These are phyloP conservation scores for Berberis thunbergii DNA, from an alignment of 164 flowering plant species.

Conservation along the genomic window DNA sequence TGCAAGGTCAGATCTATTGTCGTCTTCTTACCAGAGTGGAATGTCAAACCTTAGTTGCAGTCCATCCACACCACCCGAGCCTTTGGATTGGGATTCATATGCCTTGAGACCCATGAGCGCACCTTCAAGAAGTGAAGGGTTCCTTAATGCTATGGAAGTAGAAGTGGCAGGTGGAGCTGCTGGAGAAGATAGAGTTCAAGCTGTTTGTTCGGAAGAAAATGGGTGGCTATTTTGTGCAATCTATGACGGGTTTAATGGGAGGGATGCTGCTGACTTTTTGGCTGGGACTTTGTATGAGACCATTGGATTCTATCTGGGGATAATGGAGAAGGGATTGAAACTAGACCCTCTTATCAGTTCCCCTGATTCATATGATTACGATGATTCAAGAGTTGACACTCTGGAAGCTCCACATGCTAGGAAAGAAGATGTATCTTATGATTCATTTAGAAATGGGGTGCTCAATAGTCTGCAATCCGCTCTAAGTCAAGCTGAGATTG, in stretches of 20 bases:
- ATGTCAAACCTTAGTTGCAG: slow-evolving; percentile 68
- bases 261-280: slow-evolving; percentile 96
- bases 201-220: slow-evolving; percentile 93
- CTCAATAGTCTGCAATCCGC: slow-evolving; percentile 62
- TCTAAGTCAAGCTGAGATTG: slow-evolving; percentile 69
- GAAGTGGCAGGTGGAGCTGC: slow-evolving; percentile 98
- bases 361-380: slow-evolving; percentile 12
- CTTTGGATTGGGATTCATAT: slow-evolving; percentile 41
- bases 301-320: slow-evolving; percentile 36
- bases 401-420: slow-evolving; percentile 3
- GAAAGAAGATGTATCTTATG: slow-evolving; percentile 14
- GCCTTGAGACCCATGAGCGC: slow-evolving; percentile 49
- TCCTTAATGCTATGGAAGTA: slow-evolving; percentile 62
- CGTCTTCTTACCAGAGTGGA: slow-evolving; percentile 67
- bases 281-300: slow-evolving; percentile 85
- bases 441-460: slow-evolving; percentile 36
- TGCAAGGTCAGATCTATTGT: slow-evolving; percentile 55
- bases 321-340: slow-evolving; percentile 34
- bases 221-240: slow-evolving; percentile 92
- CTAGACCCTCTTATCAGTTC: slow-evolving; percentile 17
- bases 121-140: slow-evolving; percentile 57
- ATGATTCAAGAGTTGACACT: slow-evolving; percentile 1
- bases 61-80: slow-evolving; percentile 36
- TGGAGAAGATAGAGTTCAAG: slow-evolving; percentile 95
- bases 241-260: slow-evolving; percentile 93